Evolutionary conservation across 108 stramenopile species (phyloP).

Genomic region (Schizochytrium sp.): DNA sequence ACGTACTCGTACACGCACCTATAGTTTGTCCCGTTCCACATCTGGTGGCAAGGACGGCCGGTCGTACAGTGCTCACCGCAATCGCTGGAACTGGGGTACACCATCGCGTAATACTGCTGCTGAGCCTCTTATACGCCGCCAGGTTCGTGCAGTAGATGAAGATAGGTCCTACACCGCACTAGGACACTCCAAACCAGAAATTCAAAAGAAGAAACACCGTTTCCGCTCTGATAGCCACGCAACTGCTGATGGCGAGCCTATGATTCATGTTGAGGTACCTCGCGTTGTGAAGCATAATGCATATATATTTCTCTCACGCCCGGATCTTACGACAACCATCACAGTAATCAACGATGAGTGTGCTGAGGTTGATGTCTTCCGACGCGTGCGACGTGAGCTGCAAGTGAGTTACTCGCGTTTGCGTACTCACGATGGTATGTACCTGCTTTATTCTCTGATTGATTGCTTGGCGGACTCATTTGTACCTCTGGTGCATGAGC

Average conservation of each 20-base stretch:
- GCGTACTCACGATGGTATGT: constrained; percentile 69
- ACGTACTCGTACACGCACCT: not conserved
- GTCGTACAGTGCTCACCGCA: not conserved
- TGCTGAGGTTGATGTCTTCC: constrained; percentile 47
- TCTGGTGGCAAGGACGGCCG: not conserved
- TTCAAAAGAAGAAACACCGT: not conserved
- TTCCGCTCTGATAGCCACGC: not conserved
- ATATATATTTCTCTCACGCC: constrained; percentile 46
- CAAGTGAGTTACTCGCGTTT: constrained; percentile 69
- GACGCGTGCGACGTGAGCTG: constrained; percentile 62
- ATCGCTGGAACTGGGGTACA: not conserved
- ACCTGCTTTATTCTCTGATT: constrained; percentile 68
- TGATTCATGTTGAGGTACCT: constrained; percentile 66
- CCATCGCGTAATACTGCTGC: not conserved
- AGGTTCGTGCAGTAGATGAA: not conserved
- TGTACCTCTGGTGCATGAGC: constrained; percentile 59
- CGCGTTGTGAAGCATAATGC: constrained; percentile 67
- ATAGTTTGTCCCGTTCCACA: not conserved
- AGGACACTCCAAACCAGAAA: not conserved
- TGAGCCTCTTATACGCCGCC: constrained; percentile 44
- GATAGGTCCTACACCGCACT: not conserved
- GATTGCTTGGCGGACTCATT: constrained; percentile 68
- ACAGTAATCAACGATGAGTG: constrained; percentile 28
- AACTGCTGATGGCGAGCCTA: not conserved
- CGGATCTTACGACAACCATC: constrained; percentile 25